Base-by-base conservation (phyloP, 2,329 filamentous ascomycete genomes). In the Penicillium sumatraense region DNA sequence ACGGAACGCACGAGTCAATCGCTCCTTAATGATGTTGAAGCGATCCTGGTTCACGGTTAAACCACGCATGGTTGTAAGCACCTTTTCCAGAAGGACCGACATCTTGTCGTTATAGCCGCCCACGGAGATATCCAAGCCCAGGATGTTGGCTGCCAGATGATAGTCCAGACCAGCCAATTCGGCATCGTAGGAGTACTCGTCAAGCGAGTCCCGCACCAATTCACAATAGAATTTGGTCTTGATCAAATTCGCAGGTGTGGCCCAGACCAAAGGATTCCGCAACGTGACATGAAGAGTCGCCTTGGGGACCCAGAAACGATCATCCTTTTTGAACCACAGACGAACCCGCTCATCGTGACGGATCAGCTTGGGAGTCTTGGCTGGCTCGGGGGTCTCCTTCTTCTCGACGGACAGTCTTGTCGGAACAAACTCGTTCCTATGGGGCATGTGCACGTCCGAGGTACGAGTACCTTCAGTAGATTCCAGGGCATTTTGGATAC, bases 261-360 rank as follows among this genome's bases (percentile, higher is more conserved):
- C 84, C 70, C 86, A 87, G n/a, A 90, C 86, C 42, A 96, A 76
- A 0, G 92, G 89, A 56, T 88, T 96, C 65, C 88, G 86, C 62
- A 96, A 82, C 63, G 88, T 91, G 60, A 96, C 85, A 61, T 92
- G 85, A 16, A 98, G 80, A 56, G 92, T 95, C 3, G 91, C 95
- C 73, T 96, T 96, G 8, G 95, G 95, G 9, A 98, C 95, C 93
- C 93, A 98, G 75, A 98, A 99, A 0, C 88, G 92, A 66, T 99
- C 95, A 67, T 99, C 95, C 76, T 98, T 98, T 80, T 99, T 99
- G 81, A 88, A 97, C 95, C 95, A 99, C 2, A 91, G 89, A 26
- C 93, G 87, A 1, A 90, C 87, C 29, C 86, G 79, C 5, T 87
- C 82, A 63, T 97, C 93, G 65, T 96, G 92, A 62, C 93, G 87